Percentiles rank a stretch among this genome's conserved stretches.
These are phyloP conservation scores for Epichloe typhina DNA, from an alignment of 2,329 filamentous ascomycete species.

Conservation along the genomic window DNA sequence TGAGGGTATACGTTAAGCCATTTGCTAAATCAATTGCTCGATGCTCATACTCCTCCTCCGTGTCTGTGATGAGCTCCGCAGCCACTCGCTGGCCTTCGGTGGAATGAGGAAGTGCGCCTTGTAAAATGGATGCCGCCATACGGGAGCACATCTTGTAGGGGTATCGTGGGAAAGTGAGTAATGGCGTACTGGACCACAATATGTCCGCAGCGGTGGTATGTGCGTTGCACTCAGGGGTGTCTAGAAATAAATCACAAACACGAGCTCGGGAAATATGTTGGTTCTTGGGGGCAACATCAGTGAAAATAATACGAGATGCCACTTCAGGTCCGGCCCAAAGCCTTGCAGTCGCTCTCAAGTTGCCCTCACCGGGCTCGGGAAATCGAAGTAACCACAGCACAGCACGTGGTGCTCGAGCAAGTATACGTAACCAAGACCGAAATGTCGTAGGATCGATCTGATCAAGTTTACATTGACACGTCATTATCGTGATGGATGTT, in stretches of 20 bases:
- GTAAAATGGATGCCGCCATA: slow-evolving; percentile 91
- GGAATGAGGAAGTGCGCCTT: slow-evolving; percentile 68
- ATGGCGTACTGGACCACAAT: slow-evolving; percentile 87
- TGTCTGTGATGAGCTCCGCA: slow-evolving; percentile 60
- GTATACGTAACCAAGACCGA: slow-evolving; percentile 85
- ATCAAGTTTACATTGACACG: background rate
- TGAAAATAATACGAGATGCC: slow-evolving; percentile 80
- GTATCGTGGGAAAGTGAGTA: slow-evolving; percentile 82
- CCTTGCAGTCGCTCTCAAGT: slow-evolving; percentile 67
- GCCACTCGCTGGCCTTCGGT: slow-evolving; percentile 54
- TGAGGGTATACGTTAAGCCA: slow-evolving; percentile 44
- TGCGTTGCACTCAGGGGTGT: slow-evolving; percentile 95
- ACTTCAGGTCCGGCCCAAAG: slow-evolving; percentile 78
- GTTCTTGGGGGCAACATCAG: slow-evolving; percentile 90
- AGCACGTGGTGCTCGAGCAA: slow-evolving; percentile 72
- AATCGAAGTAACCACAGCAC: slow-evolving; percentile 95
- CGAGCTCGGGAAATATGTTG: slow-evolving; percentile 86
- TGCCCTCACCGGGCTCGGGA: slow-evolving; percentile 79
- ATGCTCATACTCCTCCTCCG: slow-evolving; percentile 75
- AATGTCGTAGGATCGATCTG: slow-evolving; percentile 97
- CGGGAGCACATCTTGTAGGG: slow-evolving; percentile 98
- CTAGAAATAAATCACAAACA: slow-evolving; percentile 87
- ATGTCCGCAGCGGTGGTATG: slow-evolving; percentile 96
- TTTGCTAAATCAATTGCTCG: slow-evolving; percentile 56
- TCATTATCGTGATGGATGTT: background rate